Conservation (phyloP, 768 basidiomycete species). For the Podaxis carcinomalis region DNA sequence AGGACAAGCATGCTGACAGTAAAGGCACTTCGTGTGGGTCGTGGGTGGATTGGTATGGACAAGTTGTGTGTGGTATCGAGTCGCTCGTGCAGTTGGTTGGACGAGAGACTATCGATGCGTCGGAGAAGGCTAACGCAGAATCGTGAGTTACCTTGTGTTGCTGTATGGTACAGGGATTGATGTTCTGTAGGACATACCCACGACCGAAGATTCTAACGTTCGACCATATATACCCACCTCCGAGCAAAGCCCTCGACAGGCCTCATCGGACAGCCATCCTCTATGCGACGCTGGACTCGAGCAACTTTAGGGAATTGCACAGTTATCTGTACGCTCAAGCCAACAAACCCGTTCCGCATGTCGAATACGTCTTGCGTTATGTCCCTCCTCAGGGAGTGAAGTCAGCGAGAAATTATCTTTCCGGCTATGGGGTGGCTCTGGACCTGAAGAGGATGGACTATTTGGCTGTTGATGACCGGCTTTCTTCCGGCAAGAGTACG, state of each 20-base stretch:
- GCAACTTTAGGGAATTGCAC: constrained; percentile 71
- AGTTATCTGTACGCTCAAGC: constrained; percentile 52
- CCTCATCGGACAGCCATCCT: constrained; percentile 69
- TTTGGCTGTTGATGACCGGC: constrained; percentile 85
- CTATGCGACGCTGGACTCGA: constrained; percentile 64
- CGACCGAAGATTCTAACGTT: constrained; percentile 60
- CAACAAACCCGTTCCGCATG: constrained; percentile 34
- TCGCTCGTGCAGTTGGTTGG: constrained; percentile 50
- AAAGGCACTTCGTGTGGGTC: constrained; percentile 47
- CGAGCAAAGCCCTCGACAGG: constrained; percentile 34
- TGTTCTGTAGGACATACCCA: constrained; percentile 22
- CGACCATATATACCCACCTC: constrained; percentile 69
- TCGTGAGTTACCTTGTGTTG: constrained; percentile 22
- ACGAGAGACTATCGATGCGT: constrained; percentile 42
- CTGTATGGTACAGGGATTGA: constrained; percentile 1
- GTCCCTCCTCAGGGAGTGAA: constrained; percentile 36
- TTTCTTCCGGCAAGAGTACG: constrained; percentile 25
- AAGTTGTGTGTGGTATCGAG: constrained; percentile 64
- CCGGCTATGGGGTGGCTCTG: constrained; percentile 89
- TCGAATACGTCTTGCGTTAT: constrained; percentile 78
- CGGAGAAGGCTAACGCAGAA: constrained; percentile 18
- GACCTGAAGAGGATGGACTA: constrained; percentile 98
- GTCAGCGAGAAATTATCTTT: constrained; percentile 44
- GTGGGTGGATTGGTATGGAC: constrained; percentile 86
- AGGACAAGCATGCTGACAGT: constrained; percentile 27